Base-by-base conservation (phyloP, 1,284 basidiomycete genomes). In the Ceratobasidium sp. region DNA sequence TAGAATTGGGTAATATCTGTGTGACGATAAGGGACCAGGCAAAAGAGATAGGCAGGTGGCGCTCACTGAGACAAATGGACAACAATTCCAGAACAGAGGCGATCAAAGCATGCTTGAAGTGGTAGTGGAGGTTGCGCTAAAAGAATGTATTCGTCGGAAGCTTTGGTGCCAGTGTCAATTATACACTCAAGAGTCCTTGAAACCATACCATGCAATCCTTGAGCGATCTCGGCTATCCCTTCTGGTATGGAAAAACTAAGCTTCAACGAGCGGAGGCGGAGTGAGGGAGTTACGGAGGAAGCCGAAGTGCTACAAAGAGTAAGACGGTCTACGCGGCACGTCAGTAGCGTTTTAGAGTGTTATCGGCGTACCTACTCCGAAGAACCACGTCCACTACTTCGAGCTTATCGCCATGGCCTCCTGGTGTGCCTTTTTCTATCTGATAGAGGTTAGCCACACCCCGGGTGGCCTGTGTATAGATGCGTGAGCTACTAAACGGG, bases 31-130 rank as follows among this genome's bases (percentile, higher is more conserved):
- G 29, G 38, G 34, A 34, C 3, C 32, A 27, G 40, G n/a, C 45
- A 29, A 7, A 32, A 38, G n/a, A n/a, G 38, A 27, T 3, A 35
- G 34, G 32, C 27, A 13, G 10, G 45, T 15, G 25, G 47, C 25
- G 34, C 60, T 13, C n/a, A 64, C 60, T 29, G 20, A 47, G 60
- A 40, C 35, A 64, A 40, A 52, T 64, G 60, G 47, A 31, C 32
- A n/a, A 25, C 25, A 17, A 64, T 38, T 29, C 42, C 47, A n/a
- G 17, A 7, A 31, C 25, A 27, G 20, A 64, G 45, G 29, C 38
- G n/a, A 20, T 64, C 47, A 27, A 64, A 52, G 29, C 60, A 64
- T 17, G 52, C 29, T 42, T 64, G 45, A 17, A 64, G 47, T 12
- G 60, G 60, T 5, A 64, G 47, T 12, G 60, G 49, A 3, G 60